Base-by-base conservation (phyloP, 768 basidiomycete genomes). In the Phanerochaete sordida region DNA sequence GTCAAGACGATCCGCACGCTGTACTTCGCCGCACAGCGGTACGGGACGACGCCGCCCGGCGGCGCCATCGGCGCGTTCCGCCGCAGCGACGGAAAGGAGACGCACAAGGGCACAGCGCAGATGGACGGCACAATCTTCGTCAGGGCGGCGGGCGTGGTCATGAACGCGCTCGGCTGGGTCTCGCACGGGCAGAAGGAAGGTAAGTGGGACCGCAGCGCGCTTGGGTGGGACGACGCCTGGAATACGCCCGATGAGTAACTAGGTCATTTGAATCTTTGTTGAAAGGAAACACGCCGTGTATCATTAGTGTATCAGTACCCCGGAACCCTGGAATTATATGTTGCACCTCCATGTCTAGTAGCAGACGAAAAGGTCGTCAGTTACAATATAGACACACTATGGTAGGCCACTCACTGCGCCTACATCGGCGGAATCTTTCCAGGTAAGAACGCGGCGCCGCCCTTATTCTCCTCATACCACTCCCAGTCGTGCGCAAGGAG, bases 151-250 rank as follows among this genome's bases (percentile, higher is more conserved):
- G 84, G 84, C 0, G 75, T 83, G 31, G 62, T 84, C 70, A 77
- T 83, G 79, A 74, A 84, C 49, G 78, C 72, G 13, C 69, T 85
- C 63, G 83, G 85, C 0, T 86, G 84, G 85, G 78, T 80, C 1
- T 67, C 73, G 8, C 72, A 80, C 70, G 84, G 84, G 3, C 78
- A 86, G 68, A 60, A 70, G 44, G 76, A 71, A 43, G 78, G 80
- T 19, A 44, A 65, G 1, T 86, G 86, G 86, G 84, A 86, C 69
- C 60, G 77, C 28, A 83, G 80, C 67, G 84, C 77, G 2, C 70
- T 85, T 43, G 84, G 84, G 0, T 86, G 84, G 83, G 82, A 85
- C 58, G 83, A 77, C 9, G 81, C 84, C 12, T 86, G 84, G 85
- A 75, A 75, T 47, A 57, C 66, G 28, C 67, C 66, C 13, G 33